Evolutionary conservation across 352 stramenopile genomes (phyloP), one percentile per base, ranked within the genome.

Genomic region (Phytophthora foliorum): DNA sequence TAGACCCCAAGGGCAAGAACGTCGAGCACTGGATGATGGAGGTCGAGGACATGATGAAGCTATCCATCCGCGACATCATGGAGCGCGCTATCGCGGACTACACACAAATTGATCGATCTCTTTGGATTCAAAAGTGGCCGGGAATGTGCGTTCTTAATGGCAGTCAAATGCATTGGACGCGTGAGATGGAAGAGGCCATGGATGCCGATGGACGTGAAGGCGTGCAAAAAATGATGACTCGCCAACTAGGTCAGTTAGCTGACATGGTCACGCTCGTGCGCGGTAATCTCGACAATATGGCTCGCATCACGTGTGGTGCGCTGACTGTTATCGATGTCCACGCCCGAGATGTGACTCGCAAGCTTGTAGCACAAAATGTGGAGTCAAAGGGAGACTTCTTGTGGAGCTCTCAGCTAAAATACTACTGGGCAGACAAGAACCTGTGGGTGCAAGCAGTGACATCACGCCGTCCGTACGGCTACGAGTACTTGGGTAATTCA

Each of bases 401-500:
- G 17, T 97, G 89, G 89, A 92, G 84, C 44, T 93, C 85, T 50
- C 83, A 96, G 58, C 68, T 96, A 9, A 91, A 94, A 55, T 99
- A 98, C 63, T 99, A 98, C 76, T 99, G 95, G 95, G 86, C 93
- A 7, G 88, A 90, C 38, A 77, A 67, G 11, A 91, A 98, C 62
- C 45, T 98, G 14, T 95, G 81, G 80, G 88, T 92, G 6, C 86
- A 98, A 61, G 94, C 97, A 55, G 92, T 98, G 27, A 96, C 94
- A 24, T 95, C 93, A 6, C 77, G 88, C 0, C 82, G 95, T 6
- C 90, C 89, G 6, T 99, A 99, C 70, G 96, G 93, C 8, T 99
- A 98, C 70, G 96, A 99, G 74, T 99, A 99, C 73, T 71, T 99
- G n/a, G 96, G 96, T 7, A 98, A 98, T 62, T 97, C 91, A 36